Conservation (phyloP, 352 stramenopile genomes). For the Blastocystis sp. region DNA sequence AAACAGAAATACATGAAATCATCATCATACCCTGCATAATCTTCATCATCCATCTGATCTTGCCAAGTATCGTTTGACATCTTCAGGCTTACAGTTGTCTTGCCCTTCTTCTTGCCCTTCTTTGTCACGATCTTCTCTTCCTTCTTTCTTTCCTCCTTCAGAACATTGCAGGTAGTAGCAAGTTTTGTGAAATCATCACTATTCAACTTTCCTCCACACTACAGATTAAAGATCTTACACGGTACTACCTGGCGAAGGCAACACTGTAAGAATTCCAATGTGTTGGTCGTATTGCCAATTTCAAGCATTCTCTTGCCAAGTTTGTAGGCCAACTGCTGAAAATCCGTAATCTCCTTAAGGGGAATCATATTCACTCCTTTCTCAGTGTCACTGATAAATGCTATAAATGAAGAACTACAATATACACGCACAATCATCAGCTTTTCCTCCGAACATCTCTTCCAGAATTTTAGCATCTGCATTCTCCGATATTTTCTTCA, state of each 20-base stretch:
- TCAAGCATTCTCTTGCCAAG: slow-evolving; percentile 60
- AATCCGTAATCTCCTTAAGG: slow-evolving; percentile 44
- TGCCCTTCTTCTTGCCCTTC: slow-evolving; percentile 68
- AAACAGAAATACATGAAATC: slow-evolving; percentile 66
- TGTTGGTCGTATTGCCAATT: slow-evolving; percentile 10
- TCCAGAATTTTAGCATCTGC: slow-evolving; percentile 66
- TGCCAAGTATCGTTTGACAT: slow-evolving; percentile 35
- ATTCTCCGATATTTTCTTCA: slow-evolving; percentile 57
- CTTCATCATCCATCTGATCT: slow-evolving; percentile 36
- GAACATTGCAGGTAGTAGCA: slow-evolving; percentile 40
- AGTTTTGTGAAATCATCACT: slow-evolving; percentile 66
- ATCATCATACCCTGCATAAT: slow-evolving; percentile 45
- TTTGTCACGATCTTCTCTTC: slow-evolving; percentile 53
- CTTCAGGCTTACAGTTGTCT: slow-evolving; percentile 21
- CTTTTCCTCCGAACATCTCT: slow-evolving; percentile 66
- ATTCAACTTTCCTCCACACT: slow-evolving; percentile 43
- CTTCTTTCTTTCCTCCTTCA: slow-evolving; percentile 67
- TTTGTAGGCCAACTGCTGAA: slow-evolving; percentile 50
- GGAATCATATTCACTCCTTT: slow-evolving; percentile 66
- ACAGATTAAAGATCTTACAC: neutral
- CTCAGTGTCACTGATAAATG: slow-evolving; percentile 63
- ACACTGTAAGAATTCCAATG: slow-evolving; percentile 53
- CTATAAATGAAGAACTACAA: neutral
- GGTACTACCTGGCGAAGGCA: slow-evolving; percentile 14
- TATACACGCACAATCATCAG: slow-evolving; percentile 19